phyloP scores from a whole-genome alignment of 169 alveolate species.

The Toxoplasma gondii region DNA sequence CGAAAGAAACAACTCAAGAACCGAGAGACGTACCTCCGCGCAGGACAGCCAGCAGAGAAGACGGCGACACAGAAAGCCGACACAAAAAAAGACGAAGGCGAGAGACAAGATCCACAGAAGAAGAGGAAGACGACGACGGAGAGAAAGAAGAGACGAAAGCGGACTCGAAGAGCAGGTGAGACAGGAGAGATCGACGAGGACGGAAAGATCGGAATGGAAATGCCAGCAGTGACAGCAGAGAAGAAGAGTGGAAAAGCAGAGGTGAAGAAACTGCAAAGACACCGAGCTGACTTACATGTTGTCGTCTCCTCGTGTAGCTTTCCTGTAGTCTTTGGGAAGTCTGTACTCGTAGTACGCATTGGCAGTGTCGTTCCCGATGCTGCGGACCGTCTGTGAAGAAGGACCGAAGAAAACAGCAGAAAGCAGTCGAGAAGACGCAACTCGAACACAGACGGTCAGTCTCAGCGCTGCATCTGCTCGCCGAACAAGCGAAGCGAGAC shows the following conservation, averaged over 20 bases:
- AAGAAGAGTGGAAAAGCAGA: not conserved
- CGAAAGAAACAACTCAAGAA: too few species aligned
- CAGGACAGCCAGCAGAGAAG: not conserved
- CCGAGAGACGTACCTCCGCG: not conserved
- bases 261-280: not conserved
- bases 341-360: slow-evolving; percentile 49
- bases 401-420: not conserved
- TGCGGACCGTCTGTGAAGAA: slow-evolving; percentile 48
- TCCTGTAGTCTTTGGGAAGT: slow-evolving; percentile 52
- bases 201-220: not conserved
- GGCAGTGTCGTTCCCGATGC: slow-evolving; percentile 59
- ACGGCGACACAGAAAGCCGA: not conserved
- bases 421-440: not conserved
- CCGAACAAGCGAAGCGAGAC: too few species aligned
- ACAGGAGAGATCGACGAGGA: not conserved
- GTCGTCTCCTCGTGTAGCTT: slow-evolving; percentile 49
- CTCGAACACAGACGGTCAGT: too few species aligned
- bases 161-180: not conserved
- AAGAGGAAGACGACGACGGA: not conserved
- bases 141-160: not conserved
- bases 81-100: not conserved
- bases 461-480: not conserved
- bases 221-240: not conserved
- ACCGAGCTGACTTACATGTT: not conserved
- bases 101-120: not conserved